phyloP scores from a whole-genome alignment of 1,284 basidiomycete species.

The Cutaneotrichosporon cutaneum region DNA sequence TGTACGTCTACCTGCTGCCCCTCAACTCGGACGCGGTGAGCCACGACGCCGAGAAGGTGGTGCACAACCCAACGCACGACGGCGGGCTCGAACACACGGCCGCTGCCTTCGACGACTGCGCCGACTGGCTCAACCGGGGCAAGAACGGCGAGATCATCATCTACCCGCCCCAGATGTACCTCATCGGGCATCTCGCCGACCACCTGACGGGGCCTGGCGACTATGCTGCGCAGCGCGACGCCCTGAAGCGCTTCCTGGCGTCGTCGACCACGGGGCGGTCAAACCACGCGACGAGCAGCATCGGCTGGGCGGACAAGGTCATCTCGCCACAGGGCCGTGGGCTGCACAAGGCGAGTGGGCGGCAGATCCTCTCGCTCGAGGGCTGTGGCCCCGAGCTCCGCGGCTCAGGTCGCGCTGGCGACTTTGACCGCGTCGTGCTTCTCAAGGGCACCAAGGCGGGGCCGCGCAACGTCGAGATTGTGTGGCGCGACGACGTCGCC shows the following conservation, averaged over 20 bases:
- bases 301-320: constrained; percentile 22
- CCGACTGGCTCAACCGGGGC: constrained; percentile 13
- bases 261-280: constrained; percentile 7
- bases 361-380: constrained; percentile 2
- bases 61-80: constrained; percentile 20
- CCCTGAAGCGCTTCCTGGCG: constrained; percentile 9
- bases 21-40: constrained; percentile 3
- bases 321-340: constrained; percentile 10
- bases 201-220: constrained; percentile 13
- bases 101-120: constrained; percentile 15
- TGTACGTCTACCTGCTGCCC: constrained; percentile 28
- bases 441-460: constrained; percentile 2
- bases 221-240: constrained; percentile 15
- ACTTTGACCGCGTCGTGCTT: constrained; percentile 23
- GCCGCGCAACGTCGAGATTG: constrained; percentile 5
- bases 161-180: constrained; percentile 25
- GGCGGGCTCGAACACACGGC: constrained; percentile 26
- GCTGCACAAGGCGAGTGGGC: constrained; percentile 7
- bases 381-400: constrained; percentile 17
- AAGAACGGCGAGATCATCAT: constrained; percentile 18
- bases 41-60: constrained; percentile 7
- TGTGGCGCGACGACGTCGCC: constrained; percentile 4
- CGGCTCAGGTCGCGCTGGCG: constrained; percentile 11
- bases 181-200: constrained; percentile 15
- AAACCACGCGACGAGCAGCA: neutral